Evolutionary conservation across 2,329 filamentous ascomycete species (phyloP).

Genomic region (Diaporthe humulicola): DNA sequence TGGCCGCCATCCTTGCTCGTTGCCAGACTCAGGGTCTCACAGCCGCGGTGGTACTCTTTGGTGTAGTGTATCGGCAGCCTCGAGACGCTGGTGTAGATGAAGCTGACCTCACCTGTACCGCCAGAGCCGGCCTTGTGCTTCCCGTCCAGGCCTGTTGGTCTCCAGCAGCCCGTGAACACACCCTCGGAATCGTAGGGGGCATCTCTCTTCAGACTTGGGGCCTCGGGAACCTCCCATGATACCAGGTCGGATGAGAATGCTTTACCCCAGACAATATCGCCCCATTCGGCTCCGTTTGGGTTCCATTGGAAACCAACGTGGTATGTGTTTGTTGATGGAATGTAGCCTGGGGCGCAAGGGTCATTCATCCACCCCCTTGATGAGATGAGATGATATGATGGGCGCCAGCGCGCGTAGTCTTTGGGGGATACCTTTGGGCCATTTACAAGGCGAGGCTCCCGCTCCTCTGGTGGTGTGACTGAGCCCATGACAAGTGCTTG

Average conservation of each 20-base stretch:
- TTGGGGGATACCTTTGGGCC: slow-evolving; percentile 9
- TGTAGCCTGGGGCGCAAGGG: slow-evolving; percentile 64
- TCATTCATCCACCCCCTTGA: slow-evolving; percentile 54
- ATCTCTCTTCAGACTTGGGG: slow-evolving; percentile 47
- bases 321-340: slow-evolving; percentile 59
- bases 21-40: slow-evolving; percentile 57
- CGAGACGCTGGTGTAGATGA: slow-evolving; percentile 52
- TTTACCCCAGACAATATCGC: slow-evolving; percentile 62
- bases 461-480: slow-evolving; percentile 18
- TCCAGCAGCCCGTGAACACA: slow-evolving; percentile 65
- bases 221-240: slow-evolving; percentile 26
- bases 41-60: slow-evolving; percentile 55
- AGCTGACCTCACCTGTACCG: slow-evolving; percentile 43
- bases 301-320: slow-evolving; percentile 68
- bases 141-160: slow-evolving; percentile 56
- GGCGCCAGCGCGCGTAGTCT: slow-evolving; percentile 34
- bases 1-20: slow-evolving; percentile 53
- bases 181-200: slow-evolving; percentile 63
- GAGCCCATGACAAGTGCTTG: slow-evolving; percentile 9
- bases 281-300: slow-evolving; percentile 53
- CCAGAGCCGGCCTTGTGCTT: slow-evolving; percentile 53
- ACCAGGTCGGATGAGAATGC: slow-evolving; percentile 55
- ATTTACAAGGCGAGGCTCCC: not conserved
- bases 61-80: slow-evolving; percentile 53
- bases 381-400: slow-evolving; percentile 43